Base-by-base conservation (phyloP, 139 green algal genomes). In the Chlamydomonas schloesseri region DNA sequence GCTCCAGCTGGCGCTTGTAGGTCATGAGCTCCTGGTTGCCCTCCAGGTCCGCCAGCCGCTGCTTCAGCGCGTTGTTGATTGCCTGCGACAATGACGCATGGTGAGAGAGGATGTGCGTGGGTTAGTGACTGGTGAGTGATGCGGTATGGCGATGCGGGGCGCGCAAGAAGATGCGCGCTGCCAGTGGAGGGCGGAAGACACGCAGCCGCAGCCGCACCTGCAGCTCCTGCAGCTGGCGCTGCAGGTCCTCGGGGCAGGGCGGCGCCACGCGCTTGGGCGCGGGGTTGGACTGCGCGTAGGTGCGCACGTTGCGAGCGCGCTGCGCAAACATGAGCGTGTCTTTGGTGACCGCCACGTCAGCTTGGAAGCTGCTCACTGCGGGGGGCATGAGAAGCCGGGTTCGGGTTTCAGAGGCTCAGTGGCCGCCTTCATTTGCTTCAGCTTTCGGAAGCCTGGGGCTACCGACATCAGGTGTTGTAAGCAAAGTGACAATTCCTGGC, bases 251-350 rank as follows among this genome's bases (percentile, higher is more conserved):
- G 23, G 67, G 47, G 68, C 79, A 69, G 13, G 50, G 26, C 18
- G 34, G 65, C 24, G 15, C 3, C 20, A 29, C n/a, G 11, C 47
- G 47, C 79, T 76, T 85, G 47, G 79, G 37, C 33, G 67, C 79
- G 42, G 60, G 18, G 65, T 76, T 87, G 81, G 60, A 36, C 34
- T 80, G 69, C 14, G 81, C 81, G 46, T 71, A 87, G 33, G 81
- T 87, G 36, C 81, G 81, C 24, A 87, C 58, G 70, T 79, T 78
- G 50, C 53, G 69, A 0, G 81, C 81, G n/a, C 69, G 69, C 81
- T 78, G 69, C 36, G 81, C 81, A 26, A 87, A 87, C 53, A 74
- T 46, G 20, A 87, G 81, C 36, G 69, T 87, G 81, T 70, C 31
- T 34, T 79, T 71, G 34, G 81, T 71, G 2, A 79, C 68, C 34